These are phyloP conservation scores for Waltiozyma sp. DNA, from an alignment of 1,139 yeast species.

Conservation along the genomic window DNA sequence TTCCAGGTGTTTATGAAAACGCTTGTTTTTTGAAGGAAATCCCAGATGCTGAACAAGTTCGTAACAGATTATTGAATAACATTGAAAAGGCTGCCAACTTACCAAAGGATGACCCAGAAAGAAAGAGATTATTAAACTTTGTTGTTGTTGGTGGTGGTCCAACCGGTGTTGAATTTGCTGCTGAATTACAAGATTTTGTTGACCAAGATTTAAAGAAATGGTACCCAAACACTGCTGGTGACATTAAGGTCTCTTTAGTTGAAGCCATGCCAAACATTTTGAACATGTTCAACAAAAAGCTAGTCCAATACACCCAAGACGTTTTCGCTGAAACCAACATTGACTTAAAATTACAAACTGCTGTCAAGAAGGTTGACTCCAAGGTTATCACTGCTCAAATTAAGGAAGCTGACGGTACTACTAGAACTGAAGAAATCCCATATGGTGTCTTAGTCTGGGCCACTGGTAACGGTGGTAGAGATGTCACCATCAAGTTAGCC, in stretches of 20 bases:
- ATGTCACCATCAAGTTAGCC: constrained; percentile 58
- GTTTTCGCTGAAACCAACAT: constrained; percentile 75
- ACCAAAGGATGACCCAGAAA: constrained; percentile 63
- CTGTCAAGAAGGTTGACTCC: constrained; percentile 76
- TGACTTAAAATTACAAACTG: constrained; percentile 67
- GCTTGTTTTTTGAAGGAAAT: constrained; percentile 82
- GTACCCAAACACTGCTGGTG: constrained; percentile 79
- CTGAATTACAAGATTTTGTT: constrained; percentile 87
- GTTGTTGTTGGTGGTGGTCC: constrained; percentile 96
- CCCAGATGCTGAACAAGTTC: constrained; percentile 67
- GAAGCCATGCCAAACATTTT: constrained; percentile 90
- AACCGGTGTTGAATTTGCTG: constrained; percentile 94
- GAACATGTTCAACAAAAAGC: constrained; percentile 75
- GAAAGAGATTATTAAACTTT: constrained; percentile 70
- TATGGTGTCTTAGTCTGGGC: constrained; percentile 96
- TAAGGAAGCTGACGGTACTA: constrained; percentile 53
- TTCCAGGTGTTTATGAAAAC: constrained; percentile 85
- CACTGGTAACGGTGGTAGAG: constrained; percentile 89
- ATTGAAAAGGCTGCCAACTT: constrained; percentile 76
- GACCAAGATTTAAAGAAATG: constrained; percentile 83
- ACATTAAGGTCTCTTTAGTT: constrained; percentile 71
- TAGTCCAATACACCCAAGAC: constrained; percentile 75
- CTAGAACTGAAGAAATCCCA: constrained; percentile 46
- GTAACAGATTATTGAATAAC: constrained; percentile 67
- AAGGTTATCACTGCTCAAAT: constrained; percentile 59